Evolutionary conservation across 257 asterid species (phyloP).

Genomic region (Cynanchum wilfordii): DNA sequence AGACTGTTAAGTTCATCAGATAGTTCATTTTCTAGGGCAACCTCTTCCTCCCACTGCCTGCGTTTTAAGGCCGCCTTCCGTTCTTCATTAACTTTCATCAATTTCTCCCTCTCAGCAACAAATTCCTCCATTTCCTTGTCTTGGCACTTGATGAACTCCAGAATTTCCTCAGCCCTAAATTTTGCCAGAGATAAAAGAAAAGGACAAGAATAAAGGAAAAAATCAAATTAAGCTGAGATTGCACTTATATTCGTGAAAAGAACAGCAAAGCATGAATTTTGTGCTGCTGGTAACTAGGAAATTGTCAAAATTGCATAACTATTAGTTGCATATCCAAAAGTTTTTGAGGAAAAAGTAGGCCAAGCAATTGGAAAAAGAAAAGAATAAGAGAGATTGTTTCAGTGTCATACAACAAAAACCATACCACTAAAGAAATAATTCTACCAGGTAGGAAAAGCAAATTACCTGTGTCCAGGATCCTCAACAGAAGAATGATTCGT

Average conservation of each 20-base stretch:
- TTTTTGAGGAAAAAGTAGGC: neutral
- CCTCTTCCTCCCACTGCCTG: slow-evolving; percentile 33
- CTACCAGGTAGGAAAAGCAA: slow-evolving; percentile 9
- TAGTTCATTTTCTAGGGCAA: slow-evolving; percentile 43
- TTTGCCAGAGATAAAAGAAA: neutral
- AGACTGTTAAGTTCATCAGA: slow-evolving; percentile 28
- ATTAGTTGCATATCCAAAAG: neutral
- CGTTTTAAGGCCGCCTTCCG: slow-evolving; percentile 30
- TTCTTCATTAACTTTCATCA: slow-evolving; percentile 36
- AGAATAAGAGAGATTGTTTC: neutral
- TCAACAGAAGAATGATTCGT: slow-evolving; percentile 28
- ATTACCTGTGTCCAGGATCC: slow-evolving; percentile 48
- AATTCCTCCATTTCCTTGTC: slow-evolving; percentile 41
- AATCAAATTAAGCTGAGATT: neutral
- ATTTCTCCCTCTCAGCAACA: slow-evolving; percentile 23
- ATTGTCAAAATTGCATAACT: neutral
- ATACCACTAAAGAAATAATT: neutral
- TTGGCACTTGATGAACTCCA: slow-evolving; percentile 33
- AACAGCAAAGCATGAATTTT: neutral
- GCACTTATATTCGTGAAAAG: neutral
- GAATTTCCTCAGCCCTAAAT: slow-evolving; percentile 40
- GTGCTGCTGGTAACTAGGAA: neutral
- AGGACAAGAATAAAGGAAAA: neutral
- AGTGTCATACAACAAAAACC: neutral
- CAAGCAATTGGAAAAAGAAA: neutral